These are phyloP conservation scores for Naganishia sp. DNA, from an alignment of 1,284 basidiomycete genomes.

Conservation along the genomic window DNA sequence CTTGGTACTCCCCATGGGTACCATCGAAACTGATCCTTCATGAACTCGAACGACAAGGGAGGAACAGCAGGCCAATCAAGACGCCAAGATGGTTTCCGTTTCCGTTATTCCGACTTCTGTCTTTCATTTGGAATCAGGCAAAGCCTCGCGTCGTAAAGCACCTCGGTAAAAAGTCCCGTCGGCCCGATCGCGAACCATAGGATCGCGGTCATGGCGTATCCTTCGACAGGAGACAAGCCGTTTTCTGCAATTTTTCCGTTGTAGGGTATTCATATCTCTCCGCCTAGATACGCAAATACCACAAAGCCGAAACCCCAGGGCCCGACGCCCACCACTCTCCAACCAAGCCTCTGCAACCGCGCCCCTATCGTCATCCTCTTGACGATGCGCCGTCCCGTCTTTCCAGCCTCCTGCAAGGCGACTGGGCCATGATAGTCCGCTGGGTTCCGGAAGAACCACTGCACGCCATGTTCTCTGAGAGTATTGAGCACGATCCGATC, in stretches of 20 bases:
- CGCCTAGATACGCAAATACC: constrained; percentile 53
- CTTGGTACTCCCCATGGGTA: too few species aligned
- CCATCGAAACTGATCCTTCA: too few species aligned
- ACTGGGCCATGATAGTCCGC: constrained; percentile 24
- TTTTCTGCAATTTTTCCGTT: background rate
- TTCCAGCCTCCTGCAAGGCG: constrained; percentile 7
- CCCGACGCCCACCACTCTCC: constrained; percentile 49
- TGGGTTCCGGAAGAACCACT: constrained; percentile 33
- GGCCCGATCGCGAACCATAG: too few species aligned
- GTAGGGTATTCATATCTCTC: constrained; percentile 44
- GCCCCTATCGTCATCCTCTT: background rate
- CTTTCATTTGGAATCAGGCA: too few species aligned
- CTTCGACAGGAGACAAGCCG: too few species aligned
- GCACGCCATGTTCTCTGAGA: constrained; percentile 24
- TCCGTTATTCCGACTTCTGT: too few species aligned
- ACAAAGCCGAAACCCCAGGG: constrained; percentile 54
- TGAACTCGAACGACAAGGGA: too few species aligned
- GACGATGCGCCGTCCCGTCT: constrained; percentile 10
- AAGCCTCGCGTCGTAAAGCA: too few species aligned
- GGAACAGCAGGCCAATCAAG: too few species aligned
- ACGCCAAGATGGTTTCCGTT: too few species aligned
- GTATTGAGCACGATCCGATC: constrained; percentile 22
- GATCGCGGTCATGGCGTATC: too few species aligned
- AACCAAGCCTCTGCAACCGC: constrained; percentile 42
- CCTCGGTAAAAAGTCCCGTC: too few species aligned